Conservation (phyloP, 2,329 filamentous ascomycete genomes). For the Fusarium lyarnte region DNA sequence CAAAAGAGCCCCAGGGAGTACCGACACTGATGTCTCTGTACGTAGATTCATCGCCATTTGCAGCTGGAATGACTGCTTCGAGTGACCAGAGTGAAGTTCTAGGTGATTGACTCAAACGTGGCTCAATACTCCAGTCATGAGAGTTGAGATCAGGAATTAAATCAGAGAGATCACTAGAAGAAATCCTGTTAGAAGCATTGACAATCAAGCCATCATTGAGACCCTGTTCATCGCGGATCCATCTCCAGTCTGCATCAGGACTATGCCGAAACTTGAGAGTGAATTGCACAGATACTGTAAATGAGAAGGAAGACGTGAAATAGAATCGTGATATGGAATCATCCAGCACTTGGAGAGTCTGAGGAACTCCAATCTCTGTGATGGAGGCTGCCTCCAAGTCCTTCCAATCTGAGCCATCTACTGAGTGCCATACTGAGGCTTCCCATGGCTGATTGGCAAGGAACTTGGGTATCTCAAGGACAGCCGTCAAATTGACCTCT, state of each 20-base stretch:
- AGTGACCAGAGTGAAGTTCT: constrained; percentile 77
- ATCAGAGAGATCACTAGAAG: constrained; percentile 57
- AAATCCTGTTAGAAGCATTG: constrained; percentile 44
- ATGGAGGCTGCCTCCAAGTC: constrained; percentile 57
- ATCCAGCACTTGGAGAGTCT: constrained; percentile 58
- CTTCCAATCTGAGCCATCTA: constrained; percentile 64
- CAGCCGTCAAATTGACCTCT: constrained; percentile 69
- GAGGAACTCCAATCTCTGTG: constrained; percentile 49
- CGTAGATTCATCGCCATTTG: constrained; percentile 66
- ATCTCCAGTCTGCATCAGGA: constrained; percentile 69
- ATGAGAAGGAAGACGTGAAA: constrained; percentile 63
- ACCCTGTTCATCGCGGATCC: constrained; percentile 73
- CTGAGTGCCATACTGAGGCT: constrained; percentile 76
- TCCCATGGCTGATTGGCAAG: constrained; percentile 72
- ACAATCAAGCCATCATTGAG: constrained; percentile 72
- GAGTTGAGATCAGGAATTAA: constrained; percentile 68
- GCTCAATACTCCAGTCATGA: constrained; percentile 60
- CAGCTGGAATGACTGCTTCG: constrained; percentile 63
- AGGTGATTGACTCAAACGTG: constrained; percentile 71
- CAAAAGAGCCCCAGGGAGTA: constrained; percentile 64
- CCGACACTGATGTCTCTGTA: constrained; percentile 69
- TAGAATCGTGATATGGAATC: constrained; percentile 53
- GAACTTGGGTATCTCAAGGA: constrained; percentile 71
- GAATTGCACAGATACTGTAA: constrained; percentile 65
- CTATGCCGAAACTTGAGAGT: constrained; percentile 74